Conservation (phyloP, 768 basidiomycete genomes). For the Tricholoma bakamatsutake region DNA sequence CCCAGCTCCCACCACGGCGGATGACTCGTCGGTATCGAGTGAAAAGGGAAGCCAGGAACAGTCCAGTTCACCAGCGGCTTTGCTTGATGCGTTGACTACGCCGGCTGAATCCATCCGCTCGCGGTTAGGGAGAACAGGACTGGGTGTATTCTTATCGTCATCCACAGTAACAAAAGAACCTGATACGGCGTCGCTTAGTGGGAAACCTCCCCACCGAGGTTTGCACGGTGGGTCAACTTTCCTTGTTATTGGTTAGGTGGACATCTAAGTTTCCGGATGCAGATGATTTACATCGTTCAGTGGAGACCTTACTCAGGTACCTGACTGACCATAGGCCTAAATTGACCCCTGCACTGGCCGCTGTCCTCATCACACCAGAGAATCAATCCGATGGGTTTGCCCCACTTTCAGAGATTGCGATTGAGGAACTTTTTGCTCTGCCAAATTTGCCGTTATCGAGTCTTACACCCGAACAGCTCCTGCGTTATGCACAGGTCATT, state of each 20-base stretch:
- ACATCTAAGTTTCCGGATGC: not conserved
- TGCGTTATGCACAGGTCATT: constrained; percentile 88
- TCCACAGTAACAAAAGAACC: constrained; percentile 56
- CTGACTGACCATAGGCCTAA: constrained; percentile 89
- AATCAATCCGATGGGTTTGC: constrained; percentile 63
- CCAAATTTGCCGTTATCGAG: constrained; percentile 70
- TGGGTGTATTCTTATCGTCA: constrained; percentile 46
- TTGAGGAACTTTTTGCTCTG: constrained; percentile 69
- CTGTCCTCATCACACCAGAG: constrained; percentile 60
- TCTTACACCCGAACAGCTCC: constrained; percentile 77
- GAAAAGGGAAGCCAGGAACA: constrained; percentile 18
- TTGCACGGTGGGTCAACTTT: constrained; percentile 24
- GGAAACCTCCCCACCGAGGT: constrained; percentile 26
- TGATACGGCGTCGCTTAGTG: constrained; percentile 38
- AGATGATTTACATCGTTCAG: constrained; percentile 64
- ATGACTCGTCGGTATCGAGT: constrained; percentile 18
- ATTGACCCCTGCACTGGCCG: constrained; percentile 67
- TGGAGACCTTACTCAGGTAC: constrained; percentile 87
- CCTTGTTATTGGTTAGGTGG: constrained; percentile 4
- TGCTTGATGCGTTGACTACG: constrained; percentile 28
- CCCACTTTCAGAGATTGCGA: constrained; percentile 64
- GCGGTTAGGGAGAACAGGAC: constrained; percentile 43
- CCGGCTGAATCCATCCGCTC: constrained; percentile 39
- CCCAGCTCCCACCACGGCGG: constrained; percentile 28
- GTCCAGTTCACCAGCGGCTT: constrained; percentile 21